Conservation (phyloP, 192 early-diverging fungal genomes). For the Coemansia sp. region DNA sequence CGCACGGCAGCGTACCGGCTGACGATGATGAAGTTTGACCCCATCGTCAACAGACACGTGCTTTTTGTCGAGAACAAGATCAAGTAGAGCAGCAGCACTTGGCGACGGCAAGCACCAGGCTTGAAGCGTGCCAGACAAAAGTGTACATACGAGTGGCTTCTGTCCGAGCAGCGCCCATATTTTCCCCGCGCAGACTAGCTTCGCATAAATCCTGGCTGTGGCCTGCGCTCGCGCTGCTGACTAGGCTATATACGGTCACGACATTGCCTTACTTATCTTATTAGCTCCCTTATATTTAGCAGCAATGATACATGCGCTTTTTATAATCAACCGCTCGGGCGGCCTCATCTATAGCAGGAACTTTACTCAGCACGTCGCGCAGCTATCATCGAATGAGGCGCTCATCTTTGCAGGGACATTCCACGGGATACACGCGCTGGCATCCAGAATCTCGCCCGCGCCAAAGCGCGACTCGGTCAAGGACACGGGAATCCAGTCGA, state of each 20-base stretch:
- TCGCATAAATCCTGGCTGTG: neutral
- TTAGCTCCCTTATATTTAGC: neutral
- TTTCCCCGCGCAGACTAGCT: neutral
- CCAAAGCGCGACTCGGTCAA: conserved; percentile 28
- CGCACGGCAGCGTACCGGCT: conserved; percentile 77
- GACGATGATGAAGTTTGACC: conserved; percentile 94
- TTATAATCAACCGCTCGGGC: conserved; percentile 90
- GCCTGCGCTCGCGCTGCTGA: neutral
- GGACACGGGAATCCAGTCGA: conserved; percentile 88
- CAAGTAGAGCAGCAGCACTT: conserved; percentile 56
- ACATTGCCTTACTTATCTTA: neutral
- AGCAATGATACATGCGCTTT: conserved; percentile 79
- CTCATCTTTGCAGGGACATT: conserved; percentile 98
- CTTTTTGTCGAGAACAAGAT: conserved; percentile 89
- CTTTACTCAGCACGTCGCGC: conserved; percentile 80
- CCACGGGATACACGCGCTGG: conserved; percentile 96
- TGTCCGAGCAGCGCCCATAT: neutral
- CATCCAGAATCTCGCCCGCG: conserved; percentile 90
- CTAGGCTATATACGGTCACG: neutral
- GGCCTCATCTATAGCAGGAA: conserved; percentile 94
- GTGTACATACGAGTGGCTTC: neutral
- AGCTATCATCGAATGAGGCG: conserved; percentile 94
- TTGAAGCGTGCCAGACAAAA: neutral
- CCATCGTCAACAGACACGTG: conserved; percentile 84
- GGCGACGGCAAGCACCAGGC: no score